A percentile compares a stretch with the other conserved stretches of the same genome.
Conservation (phyloP, 768 basidiomycete species). For the Termitomyces bulborhizus region DNA sequence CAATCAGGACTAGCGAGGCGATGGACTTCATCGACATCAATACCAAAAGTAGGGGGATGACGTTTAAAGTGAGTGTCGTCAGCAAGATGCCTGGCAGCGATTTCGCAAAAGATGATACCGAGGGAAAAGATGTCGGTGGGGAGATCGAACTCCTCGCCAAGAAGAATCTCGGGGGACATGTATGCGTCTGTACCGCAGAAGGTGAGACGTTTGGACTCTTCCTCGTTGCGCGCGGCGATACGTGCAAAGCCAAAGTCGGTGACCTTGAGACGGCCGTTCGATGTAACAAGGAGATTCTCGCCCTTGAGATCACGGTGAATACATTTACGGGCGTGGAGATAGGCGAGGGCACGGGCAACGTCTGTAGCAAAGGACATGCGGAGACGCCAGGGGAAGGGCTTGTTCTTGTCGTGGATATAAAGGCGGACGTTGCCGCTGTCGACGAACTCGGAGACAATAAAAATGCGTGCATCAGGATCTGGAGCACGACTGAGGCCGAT, state of each 20-base stretch:
- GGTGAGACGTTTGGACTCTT: slow-evolving; percentile 80
- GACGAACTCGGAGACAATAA: slow-evolving; percentile 93
- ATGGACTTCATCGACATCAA: slow-evolving; percentile 71
- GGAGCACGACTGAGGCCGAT: slow-evolving; percentile 84
- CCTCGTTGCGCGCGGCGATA: slow-evolving; percentile 87
- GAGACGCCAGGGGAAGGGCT: slow-evolving; percentile 89
- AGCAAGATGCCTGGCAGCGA: slow-evolving; percentile 77
- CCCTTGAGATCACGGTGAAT: slow-evolving; percentile 93
- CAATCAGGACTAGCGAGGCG: slow-evolving; percentile 64
- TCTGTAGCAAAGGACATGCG: slow-evolving; percentile 94
- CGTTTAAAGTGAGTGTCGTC: slow-evolving; percentile 79
- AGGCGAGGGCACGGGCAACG: slow-evolving; percentile 91
- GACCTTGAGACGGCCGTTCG: slow-evolving; percentile 92
- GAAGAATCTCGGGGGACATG: slow-evolving; percentile 95
- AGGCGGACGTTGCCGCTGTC: slow-evolving; percentile 86
- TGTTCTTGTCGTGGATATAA: slow-evolving; percentile 82
- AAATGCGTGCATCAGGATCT: slow-evolving; percentile 75
- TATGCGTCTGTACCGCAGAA: slow-evolving; percentile 91
- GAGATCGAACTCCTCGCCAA: slow-evolving; percentile 88
- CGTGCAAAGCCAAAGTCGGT: slow-evolving; percentile 99
- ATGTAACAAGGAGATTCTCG: slow-evolving; percentile 93
- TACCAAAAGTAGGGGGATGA: slow-evolving; percentile 67
- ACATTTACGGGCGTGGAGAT: slow-evolving; percentile 90
- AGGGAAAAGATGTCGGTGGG: slow-evolving; percentile 94
- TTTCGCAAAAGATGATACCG: slow-evolving; percentile 91